Conservation (phyloP, 805 yeast species). For the Barnettozyma sucrosica region DNA sequence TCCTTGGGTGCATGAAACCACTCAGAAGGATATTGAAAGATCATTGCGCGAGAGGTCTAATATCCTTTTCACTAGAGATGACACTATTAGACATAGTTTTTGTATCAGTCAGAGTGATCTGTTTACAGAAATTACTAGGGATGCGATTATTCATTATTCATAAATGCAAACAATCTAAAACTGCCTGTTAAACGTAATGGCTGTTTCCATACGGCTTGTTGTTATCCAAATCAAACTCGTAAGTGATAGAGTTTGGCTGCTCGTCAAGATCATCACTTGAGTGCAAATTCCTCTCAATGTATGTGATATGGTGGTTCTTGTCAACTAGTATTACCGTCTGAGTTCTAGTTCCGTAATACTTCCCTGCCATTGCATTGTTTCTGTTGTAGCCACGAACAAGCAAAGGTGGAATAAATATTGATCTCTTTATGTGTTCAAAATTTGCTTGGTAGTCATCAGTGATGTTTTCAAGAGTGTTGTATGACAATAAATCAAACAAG, state of each 20-base stretch:
- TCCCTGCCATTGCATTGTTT: conserved; percentile 37
- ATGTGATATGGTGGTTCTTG: conserved; percentile 44
- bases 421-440: conserved; percentile 42
- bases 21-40: conserved; percentile 39
- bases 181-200: not conserved
- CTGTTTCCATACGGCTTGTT: not conserved
- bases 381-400: conserved; percentile 29
- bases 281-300: conserved; percentile 58
- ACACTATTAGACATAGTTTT: conserved; percentile 49
- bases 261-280: conserved; percentile 34
- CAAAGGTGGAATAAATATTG: conserved; percentile 72
- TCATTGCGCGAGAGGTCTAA: conserved; percentile 30
- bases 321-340: conserved; percentile 70
- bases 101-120: conserved; percentile 47
- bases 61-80: conserved; percentile 28
- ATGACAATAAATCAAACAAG: conserved; percentile 52
- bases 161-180: not conserved
- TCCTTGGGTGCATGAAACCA: conserved; percentile 55
- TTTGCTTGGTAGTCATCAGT: conserved; percentile 28
- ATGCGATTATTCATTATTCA: conserved; percentile 6
- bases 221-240: conserved; percentile 21
- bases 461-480: conserved; percentile 30
- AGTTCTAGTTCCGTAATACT: conserved; percentile 79
- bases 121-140: conserved; percentile 39
- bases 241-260: conserved; percentile 21